Percentiles rank a stretch among this genome's conserved stretches.
Evolutionary conservation across 2,329 filamentous ascomycete genomes (phyloP).

Genomic region (Ilyonectria sp.): DNA sequence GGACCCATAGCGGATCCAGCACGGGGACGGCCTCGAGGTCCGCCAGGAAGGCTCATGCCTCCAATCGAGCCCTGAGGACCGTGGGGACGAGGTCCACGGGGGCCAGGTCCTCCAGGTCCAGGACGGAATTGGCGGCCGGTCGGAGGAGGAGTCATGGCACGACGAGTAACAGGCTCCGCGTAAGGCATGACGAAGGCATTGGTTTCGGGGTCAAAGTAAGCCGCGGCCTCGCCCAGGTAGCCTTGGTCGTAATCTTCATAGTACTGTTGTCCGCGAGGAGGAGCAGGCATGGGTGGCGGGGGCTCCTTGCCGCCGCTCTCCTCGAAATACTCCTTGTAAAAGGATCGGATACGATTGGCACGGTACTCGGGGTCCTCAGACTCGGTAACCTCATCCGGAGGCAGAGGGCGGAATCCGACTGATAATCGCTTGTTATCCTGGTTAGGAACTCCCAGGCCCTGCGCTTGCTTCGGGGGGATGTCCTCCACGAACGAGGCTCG

Average conservation of each 20-base stretch:
- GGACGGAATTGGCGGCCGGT: constrained; percentile 61
- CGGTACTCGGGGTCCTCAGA: constrained; percentile 93
- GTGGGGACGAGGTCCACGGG: constrained; percentile 50
- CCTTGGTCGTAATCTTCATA: constrained; percentile 83
- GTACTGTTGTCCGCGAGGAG: constrained; percentile 61
- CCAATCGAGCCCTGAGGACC: constrained; percentile 65
- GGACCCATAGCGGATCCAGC: constrained; percentile 66
- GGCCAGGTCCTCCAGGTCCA: constrained; percentile 43
- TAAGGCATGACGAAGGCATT: constrained; percentile 86
- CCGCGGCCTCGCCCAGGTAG: constrained; percentile 76
- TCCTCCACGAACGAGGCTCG: constrained; percentile 46
- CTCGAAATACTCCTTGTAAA: constrained; percentile 99
- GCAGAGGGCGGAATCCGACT: constrained; percentile 85
- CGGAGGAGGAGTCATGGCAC: constrained; percentile 96
- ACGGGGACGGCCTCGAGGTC: constrained; percentile 70
- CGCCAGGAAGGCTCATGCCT: constrained; percentile 62
- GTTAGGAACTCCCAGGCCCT: constrained; percentile 67
- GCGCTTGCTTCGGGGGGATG: constrained; percentile 41
- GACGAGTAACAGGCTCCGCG: constrained; percentile 86
- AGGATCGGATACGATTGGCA: constrained; percentile 96
- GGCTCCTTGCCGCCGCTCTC: constrained; percentile 71
- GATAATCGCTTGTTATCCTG: constrained; percentile 73
- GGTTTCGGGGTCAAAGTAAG: constrained; percentile 76
- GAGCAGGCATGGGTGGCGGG: constrained; percentile 60
- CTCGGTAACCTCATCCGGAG: constrained; percentile 83